Evolutionary conservation across 1,284 basidiomycete genomes (phyloP).

Genomic region (Melanopsichium pennsylvanicum): DNA sequence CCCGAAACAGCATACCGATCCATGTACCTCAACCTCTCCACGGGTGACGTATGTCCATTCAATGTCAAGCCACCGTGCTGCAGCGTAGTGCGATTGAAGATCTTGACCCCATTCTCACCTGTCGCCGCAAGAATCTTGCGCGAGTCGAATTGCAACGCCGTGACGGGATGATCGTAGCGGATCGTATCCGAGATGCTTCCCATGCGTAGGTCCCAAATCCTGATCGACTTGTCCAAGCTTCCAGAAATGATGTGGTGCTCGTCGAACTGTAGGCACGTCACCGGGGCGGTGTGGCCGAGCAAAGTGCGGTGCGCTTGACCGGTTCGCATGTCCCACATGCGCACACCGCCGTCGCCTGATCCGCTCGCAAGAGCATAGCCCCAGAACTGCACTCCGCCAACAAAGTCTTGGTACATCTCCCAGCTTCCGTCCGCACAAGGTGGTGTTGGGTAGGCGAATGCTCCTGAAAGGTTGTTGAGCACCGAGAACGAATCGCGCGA

Average conservation of each 20-base stretch:
- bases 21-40: constrained; percentile 92
- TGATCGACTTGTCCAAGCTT: constrained; percentile 83
- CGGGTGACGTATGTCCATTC: constrained; percentile 90
- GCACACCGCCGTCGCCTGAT: constrained; percentile 92
- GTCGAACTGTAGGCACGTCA: constrained; percentile 96
- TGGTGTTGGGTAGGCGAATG: constrained; percentile 75
- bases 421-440: constrained; percentile 85
- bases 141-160: constrained; percentile 88
- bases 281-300: constrained; percentile 88
- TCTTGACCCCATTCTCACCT: constrained; percentile 91
- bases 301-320: constrained; percentile 95
- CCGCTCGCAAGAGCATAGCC: constrained; percentile 96
- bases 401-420: constrained; percentile 97
- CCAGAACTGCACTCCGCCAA: constrained; percentile 98
- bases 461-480: constrained; percentile 68
- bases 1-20: constrained; percentile 93
- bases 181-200: constrained; percentile 88
- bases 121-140: constrained; percentile 92
- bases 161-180: constrained; percentile 88
- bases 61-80: constrained; percentile 83
- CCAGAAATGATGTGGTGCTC: constrained; percentile 91
- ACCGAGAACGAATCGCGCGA: constrained; percentile 40
- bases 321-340: constrained; percentile 99
- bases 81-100: constrained; percentile 93
- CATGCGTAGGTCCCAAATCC: constrained; percentile 87